Conservation (phyloP, 192 early-diverging fungal species). For the Backusella westeae region DNA sequence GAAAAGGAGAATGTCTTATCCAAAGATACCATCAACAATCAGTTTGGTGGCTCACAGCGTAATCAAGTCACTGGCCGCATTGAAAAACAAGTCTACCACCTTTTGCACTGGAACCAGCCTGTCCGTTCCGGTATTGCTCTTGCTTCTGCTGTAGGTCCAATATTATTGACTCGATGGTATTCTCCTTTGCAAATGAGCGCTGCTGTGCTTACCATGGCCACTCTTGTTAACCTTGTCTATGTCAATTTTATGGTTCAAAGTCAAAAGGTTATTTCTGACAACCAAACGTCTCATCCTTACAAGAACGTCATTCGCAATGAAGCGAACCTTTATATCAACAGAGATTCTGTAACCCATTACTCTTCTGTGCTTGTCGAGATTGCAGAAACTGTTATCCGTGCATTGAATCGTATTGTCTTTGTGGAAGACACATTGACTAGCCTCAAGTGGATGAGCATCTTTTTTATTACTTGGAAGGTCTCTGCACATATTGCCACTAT, state of each 20-base stretch:
- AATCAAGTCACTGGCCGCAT: slow-evolving; percentile 14
- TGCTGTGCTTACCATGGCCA: slow-evolving; percentile 11
- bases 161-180: slow-evolving; percentile 21
- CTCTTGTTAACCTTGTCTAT: slow-evolving; percentile 21
- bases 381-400: slow-evolving; percentile 10
- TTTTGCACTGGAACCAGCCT: slow-evolving; percentile 22
- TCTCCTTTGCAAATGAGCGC: slow-evolving; percentile 20
- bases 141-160: not conserved
- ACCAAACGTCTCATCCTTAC: slow-evolving; percentile 10
- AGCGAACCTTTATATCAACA: slow-evolving; percentile 6
- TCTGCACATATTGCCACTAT: slow-evolving; percentile 22
- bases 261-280: slow-evolving; percentile 9
- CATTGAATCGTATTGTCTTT: slow-evolving; percentile 20
- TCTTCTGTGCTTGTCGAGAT: slow-evolving; percentile 7
- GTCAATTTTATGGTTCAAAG: slow-evolving; percentile 11
- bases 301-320: slow-evolving; percentile 13
- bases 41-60: not conserved
- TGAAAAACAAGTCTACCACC: not conserved
- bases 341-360: slow-evolving; percentile 1
- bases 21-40: not conserved
- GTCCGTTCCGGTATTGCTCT: slow-evolving; percentile 14
- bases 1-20: too few species aligned
- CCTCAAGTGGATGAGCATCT: slow-evolving; percentile 17
- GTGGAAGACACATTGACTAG: slow-evolving; percentile 20
- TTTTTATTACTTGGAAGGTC: slow-evolving; percentile 16